Evolutionary conservation across 306 rosid genomes (phyloP).

Genomic region (Purshia tridentata): DNA sequence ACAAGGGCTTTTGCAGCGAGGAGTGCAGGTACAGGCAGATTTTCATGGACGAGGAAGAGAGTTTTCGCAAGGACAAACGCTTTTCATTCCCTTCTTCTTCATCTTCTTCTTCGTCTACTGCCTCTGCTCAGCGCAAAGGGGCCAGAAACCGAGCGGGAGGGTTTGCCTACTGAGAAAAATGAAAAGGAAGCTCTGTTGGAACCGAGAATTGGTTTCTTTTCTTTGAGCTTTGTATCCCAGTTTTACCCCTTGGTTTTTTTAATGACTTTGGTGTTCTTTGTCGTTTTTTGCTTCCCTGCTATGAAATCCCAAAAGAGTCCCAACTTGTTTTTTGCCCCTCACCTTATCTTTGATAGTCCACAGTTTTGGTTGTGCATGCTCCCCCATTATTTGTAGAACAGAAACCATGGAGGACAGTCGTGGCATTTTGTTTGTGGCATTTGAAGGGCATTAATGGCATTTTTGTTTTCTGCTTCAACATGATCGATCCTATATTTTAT

Average conservation of each 20-base stretch:
- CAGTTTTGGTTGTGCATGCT: conserved; percentile 18
- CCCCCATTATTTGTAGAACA: background rate
- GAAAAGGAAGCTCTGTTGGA: background rate
- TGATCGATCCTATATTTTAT: conserved; percentile 5
- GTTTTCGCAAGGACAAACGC: conserved; percentile 33
- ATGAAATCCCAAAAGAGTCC: conserved; percentile 56
- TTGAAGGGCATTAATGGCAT: conserved; percentile 37
- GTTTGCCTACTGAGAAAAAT: conserved; percentile 35
- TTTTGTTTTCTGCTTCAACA: conserved; percentile 4
- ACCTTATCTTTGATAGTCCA: conserved; percentile 22
- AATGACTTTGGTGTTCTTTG: conserved; percentile 39
- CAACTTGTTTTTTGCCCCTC: conserved; percentile 22
- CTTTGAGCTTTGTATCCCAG: conserved; percentile 10
- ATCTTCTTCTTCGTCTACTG: conserved; percentile 41
- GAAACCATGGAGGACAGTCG: background rate
- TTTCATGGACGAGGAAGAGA: conserved; percentile 77
- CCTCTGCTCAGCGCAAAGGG: conserved; percentile 41
- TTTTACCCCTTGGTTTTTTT: conserved; percentile 36
- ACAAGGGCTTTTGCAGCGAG: conserved; percentile 86
- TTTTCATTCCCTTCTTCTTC: conserved; percentile 42
- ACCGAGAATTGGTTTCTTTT: background rate
- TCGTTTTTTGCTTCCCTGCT: conserved; percentile 42
- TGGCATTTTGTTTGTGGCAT: conserved; percentile 15
- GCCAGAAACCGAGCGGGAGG: conserved; percentile 42
- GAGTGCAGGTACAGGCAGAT: conserved; percentile 93